Percentiles rank a stretch among this genome's conserved stretches.
These are phyloP conservation scores for Trichomonas vaginalis DNA, from an alignment of 208 protist species.

Conservation along the genomic window DNA sequence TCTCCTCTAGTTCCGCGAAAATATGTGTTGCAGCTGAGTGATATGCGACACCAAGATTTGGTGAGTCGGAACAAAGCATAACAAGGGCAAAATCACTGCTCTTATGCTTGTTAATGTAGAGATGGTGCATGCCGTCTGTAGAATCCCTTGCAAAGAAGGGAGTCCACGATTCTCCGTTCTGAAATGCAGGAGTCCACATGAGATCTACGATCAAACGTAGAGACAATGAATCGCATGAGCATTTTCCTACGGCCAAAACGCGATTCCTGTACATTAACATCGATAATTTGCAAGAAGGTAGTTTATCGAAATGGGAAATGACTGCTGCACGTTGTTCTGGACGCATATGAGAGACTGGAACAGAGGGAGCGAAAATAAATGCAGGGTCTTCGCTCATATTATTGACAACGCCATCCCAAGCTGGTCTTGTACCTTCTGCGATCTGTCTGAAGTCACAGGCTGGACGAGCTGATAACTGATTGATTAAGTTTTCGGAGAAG, in stretches of 20 bases:
- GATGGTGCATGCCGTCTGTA: not conserved
- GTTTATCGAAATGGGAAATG: not conserved
- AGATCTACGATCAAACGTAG: not conserved
- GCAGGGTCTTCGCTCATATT: constrained; percentile 13
- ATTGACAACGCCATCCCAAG: constrained; percentile 12
- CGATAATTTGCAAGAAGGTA: not conserved
- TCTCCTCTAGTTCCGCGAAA: not conserved
- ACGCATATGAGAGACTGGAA: not conserved
- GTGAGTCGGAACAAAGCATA: not conserved
- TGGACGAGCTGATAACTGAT: not conserved
- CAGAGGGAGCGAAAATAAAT: constrained; percentile 5
- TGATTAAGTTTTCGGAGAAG: not conserved
- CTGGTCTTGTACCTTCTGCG: not conserved
- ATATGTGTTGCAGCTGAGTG: not conserved
- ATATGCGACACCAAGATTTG: not conserved
- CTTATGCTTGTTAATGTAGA: not conserved
- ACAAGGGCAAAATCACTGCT: not conserved
- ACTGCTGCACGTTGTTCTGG: not conserved
- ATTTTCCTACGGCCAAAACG: not conserved
- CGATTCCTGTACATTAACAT: constrained; percentile 3
- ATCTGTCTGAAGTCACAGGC: not conserved
- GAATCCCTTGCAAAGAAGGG: not conserved
- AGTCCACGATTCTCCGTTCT: not conserved
- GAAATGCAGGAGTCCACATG: not conserved
- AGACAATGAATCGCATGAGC: not conserved